Evolutionary conservation across 306 rosid species (phyloP).

Genomic region (Ormosia semicastrata): DNA sequence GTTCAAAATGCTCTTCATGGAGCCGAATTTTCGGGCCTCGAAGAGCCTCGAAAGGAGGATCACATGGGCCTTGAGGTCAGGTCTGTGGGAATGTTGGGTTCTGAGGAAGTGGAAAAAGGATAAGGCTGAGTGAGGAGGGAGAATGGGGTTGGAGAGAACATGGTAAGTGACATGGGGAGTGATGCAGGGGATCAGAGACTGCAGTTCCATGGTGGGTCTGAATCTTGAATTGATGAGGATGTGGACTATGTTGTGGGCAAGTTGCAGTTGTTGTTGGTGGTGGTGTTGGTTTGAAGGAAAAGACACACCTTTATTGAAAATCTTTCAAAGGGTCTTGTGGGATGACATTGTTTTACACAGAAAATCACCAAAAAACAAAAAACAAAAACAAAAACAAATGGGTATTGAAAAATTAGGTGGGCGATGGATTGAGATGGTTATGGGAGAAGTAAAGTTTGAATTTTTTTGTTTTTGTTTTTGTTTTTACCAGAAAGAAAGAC

Average conservation of each 20-base stretch:
- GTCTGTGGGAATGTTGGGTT: conserved; percentile 30
- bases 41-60: conserved; percentile 48
- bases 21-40: conserved; percentile 46
- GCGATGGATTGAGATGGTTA: not conserved
- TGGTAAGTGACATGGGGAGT: conserved; percentile 46
- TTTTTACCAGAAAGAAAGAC: too few relatives aligned
- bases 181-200: conserved; percentile 46
- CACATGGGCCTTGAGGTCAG: conserved; percentile 61
- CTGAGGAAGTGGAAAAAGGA: conserved; percentile 59
- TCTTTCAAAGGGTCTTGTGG: conserved; percentile 27
- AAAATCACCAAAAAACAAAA: not conserved
- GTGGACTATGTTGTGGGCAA: conserved; percentile 37
- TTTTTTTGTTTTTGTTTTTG: too few relatives aligned
- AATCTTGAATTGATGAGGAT: conserved; percentile 36
- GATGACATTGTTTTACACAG: conserved; percentile 40
- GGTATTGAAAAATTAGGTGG: not conserved
- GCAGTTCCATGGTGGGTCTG: conserved; percentile 11
- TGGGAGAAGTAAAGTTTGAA: not conserved
- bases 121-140: conserved; percentile 39
- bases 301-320: not conserved
- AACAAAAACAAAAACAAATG: too few relatives aligned
- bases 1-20: conserved; percentile 49
- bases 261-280: conserved; percentile 26
- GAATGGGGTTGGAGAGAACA: conserved; percentile 59
- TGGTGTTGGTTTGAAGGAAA: conserved; percentile 12